phyloP scores from a whole-genome alignment of 2,329 filamentous ascomycete species.

The Chaetomium olivaceum region DNA sequence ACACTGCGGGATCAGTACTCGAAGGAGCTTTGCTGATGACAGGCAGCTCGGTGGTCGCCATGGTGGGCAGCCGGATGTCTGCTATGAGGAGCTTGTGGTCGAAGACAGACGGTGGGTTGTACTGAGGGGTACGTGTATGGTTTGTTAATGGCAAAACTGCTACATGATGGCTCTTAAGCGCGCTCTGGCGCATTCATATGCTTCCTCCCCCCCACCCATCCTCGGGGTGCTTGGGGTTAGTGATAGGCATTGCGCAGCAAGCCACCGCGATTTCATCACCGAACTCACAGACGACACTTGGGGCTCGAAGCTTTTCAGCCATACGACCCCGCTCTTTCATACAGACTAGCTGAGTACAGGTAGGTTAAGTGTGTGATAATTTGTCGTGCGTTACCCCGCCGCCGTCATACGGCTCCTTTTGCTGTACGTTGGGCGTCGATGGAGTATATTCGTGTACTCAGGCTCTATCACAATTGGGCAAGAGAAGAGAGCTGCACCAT shows the following conservation, averaged over 20 bases:
- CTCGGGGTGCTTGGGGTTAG: not conserved
- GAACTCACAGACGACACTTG: not conserved
- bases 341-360: not conserved
- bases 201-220: not conserved
- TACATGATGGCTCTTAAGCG: not conserved
- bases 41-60: slow-evolving; percentile 4
- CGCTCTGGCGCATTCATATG: not conserved
- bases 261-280: slow-evolving; percentile 11
- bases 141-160: not conserved
- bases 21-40: slow-evolving; percentile 19
- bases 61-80: not conserved
- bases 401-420: not conserved
- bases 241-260: slow-evolving; percentile 3
- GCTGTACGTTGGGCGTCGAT: not conserved
- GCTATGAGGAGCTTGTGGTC: not conserved
- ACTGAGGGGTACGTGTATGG: not conserved
- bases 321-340: not conserved
- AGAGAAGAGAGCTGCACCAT: not conserved
- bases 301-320: not conserved
- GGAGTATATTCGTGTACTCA: not conserved
- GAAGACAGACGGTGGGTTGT: not conserved
- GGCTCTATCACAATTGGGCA: not conserved
- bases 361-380: not conserved
- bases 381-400: not conserved
- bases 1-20: slow-evolving; percentile 42